Evolutionary conservation across 2,329 filamentous ascomycete genomes (phyloP).

Genomic region (Amauroascus verrucosus): DNA sequence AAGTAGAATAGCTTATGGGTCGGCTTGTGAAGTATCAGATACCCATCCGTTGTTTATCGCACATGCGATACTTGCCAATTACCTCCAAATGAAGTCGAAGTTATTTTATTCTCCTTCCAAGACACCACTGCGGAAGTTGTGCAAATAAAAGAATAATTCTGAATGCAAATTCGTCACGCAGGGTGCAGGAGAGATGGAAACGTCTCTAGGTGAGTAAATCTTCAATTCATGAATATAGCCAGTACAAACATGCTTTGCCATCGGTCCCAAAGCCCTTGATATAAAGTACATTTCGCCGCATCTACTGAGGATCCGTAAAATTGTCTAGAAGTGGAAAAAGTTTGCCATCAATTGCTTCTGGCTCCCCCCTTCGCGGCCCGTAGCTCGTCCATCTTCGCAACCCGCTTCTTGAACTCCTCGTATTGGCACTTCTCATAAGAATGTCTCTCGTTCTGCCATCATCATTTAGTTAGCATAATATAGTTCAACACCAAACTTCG

Average conservation of each 20-base stretch:
- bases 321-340: background rate
- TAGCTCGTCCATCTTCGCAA: constrained; percentile 97
- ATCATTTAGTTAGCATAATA: background rate
- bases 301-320: background rate
- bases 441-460: constrained; percentile 75
- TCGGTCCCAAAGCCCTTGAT: background rate
- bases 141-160: too few relatives aligned
- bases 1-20: too few relatives aligned
- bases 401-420: constrained; percentile 95
- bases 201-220: too few relatives aligned
- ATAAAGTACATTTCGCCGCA: background rate
- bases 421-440: constrained; percentile 99
- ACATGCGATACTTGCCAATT: too few relatives aligned
- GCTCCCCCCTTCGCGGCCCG: constrained; percentile 72
- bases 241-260: background rate
- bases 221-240: background rate
- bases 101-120: too few relatives aligned
- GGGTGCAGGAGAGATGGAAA: too few relatives aligned
- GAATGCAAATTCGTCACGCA: background rate
- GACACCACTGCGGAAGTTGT: too few relatives aligned
- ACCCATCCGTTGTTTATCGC: too few relatives aligned
- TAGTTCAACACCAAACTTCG: background rate
- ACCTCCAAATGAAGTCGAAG: too few relatives aligned
- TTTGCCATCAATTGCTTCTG: constrained; percentile 60
- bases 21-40: too few relatives aligned